Base-by-base conservation (phyloP, 805 yeast species). In the Sporopachydermia lactativora region DNA sequence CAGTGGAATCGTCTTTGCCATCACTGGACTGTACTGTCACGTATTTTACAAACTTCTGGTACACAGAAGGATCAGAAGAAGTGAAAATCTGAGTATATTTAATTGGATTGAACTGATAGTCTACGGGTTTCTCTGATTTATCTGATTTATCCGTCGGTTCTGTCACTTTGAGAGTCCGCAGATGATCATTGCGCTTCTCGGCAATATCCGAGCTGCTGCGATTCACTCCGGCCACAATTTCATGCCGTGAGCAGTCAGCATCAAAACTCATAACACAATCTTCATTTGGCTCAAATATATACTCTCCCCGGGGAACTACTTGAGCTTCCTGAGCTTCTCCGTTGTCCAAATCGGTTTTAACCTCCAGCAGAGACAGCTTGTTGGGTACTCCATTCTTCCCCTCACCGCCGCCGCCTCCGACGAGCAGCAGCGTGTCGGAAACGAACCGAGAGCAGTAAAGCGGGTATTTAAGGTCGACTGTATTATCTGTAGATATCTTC, bases 331-430 rank as follows among this genome's bases (percentile, higher is more conserved):
- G 31, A 8, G 8, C 31, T 24, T 24, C 31, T 8, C n/a, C n/a
- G 31, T 8, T 24, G n/a, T n/a, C 31, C 8, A 24, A 8, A n/a
- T n/a, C n/a, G 8, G 31, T 24, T 8, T 24, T n/a, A 24, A 24
- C n/a, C 8, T 24, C 31, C 8, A 24, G 31, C 8, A 24, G 8
- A 8, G 55, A 53, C 46, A 89, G 62, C 55, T 81, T 84, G 59
- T 89, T 89, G 35, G 88, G 81, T 42, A 85, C 76, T 19, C 95
- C 96, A 52, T 84, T 80, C 52, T 77, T 77, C 5, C 95, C 95
- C 56, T 84, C 94, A 17, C 96, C 97, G 19, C 96, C 96, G 37
- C 98, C 98, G 35, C 98, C 98, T 2, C 85, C 76, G 18, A 80
- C 80, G 39, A 86, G 57, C 18, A 88, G 56, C 1, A 77, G 70